Conservation (phyloP, 2,329 filamentous ascomycete genomes). For the Chrysosporium keratinophilum region DNA sequence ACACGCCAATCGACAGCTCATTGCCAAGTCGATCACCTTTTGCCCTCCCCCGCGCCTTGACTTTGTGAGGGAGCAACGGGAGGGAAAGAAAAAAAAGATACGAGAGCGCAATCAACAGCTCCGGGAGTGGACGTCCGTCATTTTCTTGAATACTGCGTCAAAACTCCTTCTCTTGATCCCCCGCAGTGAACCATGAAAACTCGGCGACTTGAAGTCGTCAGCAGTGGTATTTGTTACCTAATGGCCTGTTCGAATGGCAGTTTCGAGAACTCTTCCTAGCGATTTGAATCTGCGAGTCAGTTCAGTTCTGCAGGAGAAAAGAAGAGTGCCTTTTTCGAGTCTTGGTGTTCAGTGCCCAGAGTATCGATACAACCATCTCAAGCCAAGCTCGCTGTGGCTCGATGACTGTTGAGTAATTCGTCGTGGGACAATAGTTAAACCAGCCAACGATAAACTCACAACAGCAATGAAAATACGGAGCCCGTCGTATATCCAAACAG, state of each 20-base stretch:
- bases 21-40: neutral
- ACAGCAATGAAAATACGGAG: no score
- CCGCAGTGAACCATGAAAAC: neutral
- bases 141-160: neutral
- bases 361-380: neutral
- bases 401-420: no score
- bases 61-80: no score
- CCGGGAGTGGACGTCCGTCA: neutral
- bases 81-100: neutral
- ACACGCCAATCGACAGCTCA: neutral
- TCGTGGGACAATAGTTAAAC: no score
- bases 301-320: neutral
- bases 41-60: neutral
- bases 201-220: neutral
- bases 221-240: constrained; percentile 7
- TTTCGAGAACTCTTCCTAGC: neutral
- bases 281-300: neutral
- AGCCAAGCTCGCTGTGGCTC: neutral
- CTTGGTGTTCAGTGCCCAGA: constrained; percentile 3
- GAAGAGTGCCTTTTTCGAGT: neutral
- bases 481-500: no score
- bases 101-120: neutral
- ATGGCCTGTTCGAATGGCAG: neutral
- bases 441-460: no score
- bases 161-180: no score